phyloP scores from a whole-genome alignment of 345 rosid genomes.

The Citropsis articulata region DNA sequence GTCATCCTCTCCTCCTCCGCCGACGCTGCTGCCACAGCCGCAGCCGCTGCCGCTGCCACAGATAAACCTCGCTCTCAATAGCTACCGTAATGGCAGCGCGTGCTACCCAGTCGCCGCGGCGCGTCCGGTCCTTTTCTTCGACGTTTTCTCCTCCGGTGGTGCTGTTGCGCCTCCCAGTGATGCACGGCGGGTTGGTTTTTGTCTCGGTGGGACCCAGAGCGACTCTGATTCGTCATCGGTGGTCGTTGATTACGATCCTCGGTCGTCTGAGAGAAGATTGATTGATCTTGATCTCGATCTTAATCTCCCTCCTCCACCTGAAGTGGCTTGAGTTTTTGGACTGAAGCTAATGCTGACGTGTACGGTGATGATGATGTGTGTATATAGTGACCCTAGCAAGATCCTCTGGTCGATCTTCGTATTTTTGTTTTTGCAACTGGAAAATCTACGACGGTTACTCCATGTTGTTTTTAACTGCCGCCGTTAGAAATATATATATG shows the following conservation, averaged over 20 bases:
- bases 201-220: slow-evolving; percentile 36
- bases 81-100: slow-evolving; percentile 16
- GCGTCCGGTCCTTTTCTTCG: slow-evolving; percentile 49
- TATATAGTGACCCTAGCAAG: slow-evolving; percentile 26
- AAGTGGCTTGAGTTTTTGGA: slow-evolving; percentile 41
- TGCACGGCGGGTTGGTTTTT: background rate
- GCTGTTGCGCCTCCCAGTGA: background rate
- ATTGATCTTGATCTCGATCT: slow-evolving; percentile 60
- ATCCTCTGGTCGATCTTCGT: background rate
- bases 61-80: slow-evolving; percentile 52
- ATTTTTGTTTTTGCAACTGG: slow-evolving; percentile 34
- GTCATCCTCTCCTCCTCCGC: slow-evolving; percentile 53
- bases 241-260: slow-evolving; percentile 48
- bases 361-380: slow-evolving; percentile 10
- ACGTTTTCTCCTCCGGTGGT: slow-evolving; percentile 40
- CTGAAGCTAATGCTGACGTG: slow-evolving; percentile 23
- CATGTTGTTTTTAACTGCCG: background rate
- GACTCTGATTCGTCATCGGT: slow-evolving; percentile 69
- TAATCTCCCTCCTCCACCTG: slow-evolving; percentile 58
- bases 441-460: slow-evolving; percentile 7
- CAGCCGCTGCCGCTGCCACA: slow-evolving; percentile 32
- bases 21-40: slow-evolving; percentile 12
- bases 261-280: slow-evolving; percentile 25
- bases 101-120: slow-evolving; percentile 8
- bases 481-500: background rate